Percentiles rank a stretch among this genome's conserved stretches.
Evolutionary conservation across 192 early-diverging fungal genomes (phyloP).

Genomic region (Chytriomyces hyalinus): DNA sequence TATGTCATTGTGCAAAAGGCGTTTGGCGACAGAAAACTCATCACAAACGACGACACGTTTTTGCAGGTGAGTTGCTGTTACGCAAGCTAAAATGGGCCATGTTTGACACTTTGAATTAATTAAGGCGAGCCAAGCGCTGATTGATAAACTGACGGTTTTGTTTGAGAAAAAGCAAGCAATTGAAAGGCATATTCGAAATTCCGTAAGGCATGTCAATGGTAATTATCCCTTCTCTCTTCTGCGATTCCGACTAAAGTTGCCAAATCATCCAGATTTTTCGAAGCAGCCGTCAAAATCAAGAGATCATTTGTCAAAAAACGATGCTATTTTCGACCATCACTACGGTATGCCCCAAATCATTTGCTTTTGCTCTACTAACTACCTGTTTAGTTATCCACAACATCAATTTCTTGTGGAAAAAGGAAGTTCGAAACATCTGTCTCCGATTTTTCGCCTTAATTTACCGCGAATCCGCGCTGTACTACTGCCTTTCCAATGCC

Average conservation of each 20-base stretch:
- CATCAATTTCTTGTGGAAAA: conserved; percentile 83
- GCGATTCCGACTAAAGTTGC: not conserved
- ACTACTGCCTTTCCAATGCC: conserved; percentile 84
- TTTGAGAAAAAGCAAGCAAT: conserved; percentile 67
- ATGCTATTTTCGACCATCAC: conserved; percentile 31
- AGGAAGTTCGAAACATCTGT: conserved; percentile 78
- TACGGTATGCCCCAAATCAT: conserved; percentile 55
- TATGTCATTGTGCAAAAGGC: conserved; percentile 56
- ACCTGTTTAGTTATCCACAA: conserved; percentile 65
- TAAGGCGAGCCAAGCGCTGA: conserved; percentile 59
- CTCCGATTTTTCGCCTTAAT: conserved; percentile 78
- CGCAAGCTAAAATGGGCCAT: conserved; percentile 13
- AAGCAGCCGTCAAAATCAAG: not conserved
- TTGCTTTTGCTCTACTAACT: not conserved
- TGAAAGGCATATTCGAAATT: conserved; percentile 48
- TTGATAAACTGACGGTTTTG: conserved; percentile 62
- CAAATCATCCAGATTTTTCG: not conserved
- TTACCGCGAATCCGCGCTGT: conserved; percentile 68
- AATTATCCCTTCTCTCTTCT: not conserved
- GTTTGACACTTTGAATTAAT: not conserved
- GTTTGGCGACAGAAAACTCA: conserved; percentile 50
- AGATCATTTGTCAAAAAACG: conserved; percentile 25
- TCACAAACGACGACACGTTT: conserved; percentile 53
- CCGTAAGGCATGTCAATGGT: conserved; percentile 13
- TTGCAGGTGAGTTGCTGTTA: conserved; percentile 26